Evolutionary conservation across 2,329 filamentous ascomycete species (phyloP).

Genomic region (Drechslerella stenobrocha): DNA sequence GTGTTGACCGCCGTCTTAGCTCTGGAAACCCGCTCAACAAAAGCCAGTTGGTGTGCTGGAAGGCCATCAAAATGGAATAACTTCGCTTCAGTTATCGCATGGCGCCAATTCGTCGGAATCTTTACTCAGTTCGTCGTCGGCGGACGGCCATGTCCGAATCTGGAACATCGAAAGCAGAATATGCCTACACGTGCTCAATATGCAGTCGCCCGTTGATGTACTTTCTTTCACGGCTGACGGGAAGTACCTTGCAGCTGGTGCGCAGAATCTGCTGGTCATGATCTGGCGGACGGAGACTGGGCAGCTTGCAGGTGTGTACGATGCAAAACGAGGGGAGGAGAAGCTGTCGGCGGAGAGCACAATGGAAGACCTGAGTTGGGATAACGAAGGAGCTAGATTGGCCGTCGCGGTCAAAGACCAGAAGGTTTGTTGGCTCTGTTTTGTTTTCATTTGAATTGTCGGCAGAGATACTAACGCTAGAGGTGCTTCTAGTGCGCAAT

Average conservation of each 20-base stretch:
- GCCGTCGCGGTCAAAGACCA: conserved; percentile 38
- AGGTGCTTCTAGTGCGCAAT: conserved; percentile 25
- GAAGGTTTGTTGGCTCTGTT: conserved; percentile 16
- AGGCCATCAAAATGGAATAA: conserved; percentile 38
- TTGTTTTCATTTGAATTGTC: background rate
- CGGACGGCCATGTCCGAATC: conserved; percentile 40
- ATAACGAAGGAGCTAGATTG: conserved; percentile 24
- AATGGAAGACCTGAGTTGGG: conserved; percentile 45
- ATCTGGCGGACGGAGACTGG: conserved; percentile 44
- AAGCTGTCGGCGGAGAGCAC: conserved; percentile 26
- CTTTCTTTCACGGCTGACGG: conserved; percentile 39
- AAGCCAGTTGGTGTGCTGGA: conserved; percentile 41
- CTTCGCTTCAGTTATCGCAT: conserved; percentile 22
- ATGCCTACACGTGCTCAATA: conserved; percentile 43
- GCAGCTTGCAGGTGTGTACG: conserved; percentile 38
- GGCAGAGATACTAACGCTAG: background rate
- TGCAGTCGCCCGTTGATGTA: conserved; percentile 38
- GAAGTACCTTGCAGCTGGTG: conserved; percentile 38
- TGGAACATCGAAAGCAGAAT: conserved; percentile 44
- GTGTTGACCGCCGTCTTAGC: background rate
- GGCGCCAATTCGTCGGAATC: conserved; percentile 22
- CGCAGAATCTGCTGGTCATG: conserved; percentile 40
- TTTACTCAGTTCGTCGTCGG: conserved; percentile 36
- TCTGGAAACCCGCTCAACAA: conserved; percentile 42
- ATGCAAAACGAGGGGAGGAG: conserved; percentile 37